phyloP scores from a whole-genome alignment of 352 stramenopile genomes.

The Phytophthora capsici region DNA sequence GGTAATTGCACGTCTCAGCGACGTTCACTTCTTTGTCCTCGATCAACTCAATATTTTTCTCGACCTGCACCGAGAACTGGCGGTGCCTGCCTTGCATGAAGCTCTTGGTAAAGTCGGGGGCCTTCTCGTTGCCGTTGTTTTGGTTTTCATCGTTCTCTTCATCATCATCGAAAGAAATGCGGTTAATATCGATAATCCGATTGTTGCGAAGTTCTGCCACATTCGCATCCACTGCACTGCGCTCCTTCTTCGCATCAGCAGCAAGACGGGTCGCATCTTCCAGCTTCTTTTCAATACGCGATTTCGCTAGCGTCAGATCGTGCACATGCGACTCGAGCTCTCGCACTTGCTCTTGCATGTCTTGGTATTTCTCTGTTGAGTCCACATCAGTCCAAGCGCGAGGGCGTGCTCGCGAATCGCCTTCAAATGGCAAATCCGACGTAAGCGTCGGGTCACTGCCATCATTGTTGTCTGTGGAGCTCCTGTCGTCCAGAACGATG shows the following conservation, averaged over 20 bases:
- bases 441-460: conserved; percentile 24
- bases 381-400: conserved; percentile 75
- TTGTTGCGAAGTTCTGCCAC: conserved; percentile 57
- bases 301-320: conserved; percentile 65
- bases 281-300: conserved; percentile 61
- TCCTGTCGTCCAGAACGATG: conserved; percentile 17
- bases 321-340: conserved; percentile 74
- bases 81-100: conserved; percentile 23
- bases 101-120: conserved; percentile 25
- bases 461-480: conserved; percentile 23
- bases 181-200: conserved; percentile 73
- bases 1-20: conserved; percentile 73
- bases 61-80: conserved; percentile 35
- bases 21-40: conserved; percentile 66
- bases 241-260: conserved; percentile 42
- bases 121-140: conserved; percentile 33
- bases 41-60: conserved; percentile 40
- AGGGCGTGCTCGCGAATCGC: conserved; percentile 47
- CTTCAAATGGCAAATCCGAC: conserved; percentile 37
- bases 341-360: conserved; percentile 74
- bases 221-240: conserved; percentile 47
- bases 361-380: conserved; percentile 51
- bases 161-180: conserved; percentile 61
- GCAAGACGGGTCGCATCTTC: conserved; percentile 34
- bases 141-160: conserved; percentile 47